Evolutionary conservation across 1,284 basidiomycete species (phyloP).

Genomic region (Boletus semigastroideus): DNA sequence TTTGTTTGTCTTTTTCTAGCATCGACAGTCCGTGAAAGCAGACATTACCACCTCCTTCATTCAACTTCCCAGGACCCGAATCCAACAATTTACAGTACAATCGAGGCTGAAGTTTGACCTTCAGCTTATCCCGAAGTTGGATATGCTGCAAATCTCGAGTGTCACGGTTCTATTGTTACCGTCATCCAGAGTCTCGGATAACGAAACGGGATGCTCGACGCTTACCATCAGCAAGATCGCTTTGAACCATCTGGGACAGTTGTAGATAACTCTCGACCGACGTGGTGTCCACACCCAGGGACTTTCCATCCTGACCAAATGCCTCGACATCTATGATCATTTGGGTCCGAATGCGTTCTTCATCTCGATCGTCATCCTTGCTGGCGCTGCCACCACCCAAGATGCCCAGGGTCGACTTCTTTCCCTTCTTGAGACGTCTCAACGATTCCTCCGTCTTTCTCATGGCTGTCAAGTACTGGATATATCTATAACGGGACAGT

Average conservation of each 20-base stretch:
- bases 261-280: conserved; percentile 53
- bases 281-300: conserved; percentile 65
- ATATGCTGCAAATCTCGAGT: no score
- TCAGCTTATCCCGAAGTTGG: no score
- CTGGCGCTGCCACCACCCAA: conserved; percentile 54
- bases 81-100: no score
- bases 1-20: no score
- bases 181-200: background rate
- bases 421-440: conserved; percentile 80
- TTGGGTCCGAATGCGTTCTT: conserved; percentile 79
- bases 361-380: conserved; percentile 69
- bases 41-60: no score
- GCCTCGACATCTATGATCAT: conserved; percentile 86
- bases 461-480: conserved; percentile 73
- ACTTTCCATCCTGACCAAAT: conserved; percentile 73
- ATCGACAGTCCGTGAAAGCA: no score
- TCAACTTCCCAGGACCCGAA: no score
- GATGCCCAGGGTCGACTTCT: conserved; percentile 76
- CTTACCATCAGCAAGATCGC: conserved; percentile 38
- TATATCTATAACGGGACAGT: conserved; percentile 48
- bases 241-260: conserved; percentile 62
- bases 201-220: background rate
- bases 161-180: conserved; percentile 22
- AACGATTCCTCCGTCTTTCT: conserved; percentile 90
- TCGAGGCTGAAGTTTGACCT: no score